Conservation (phyloP, 2,329 filamentous ascomycete species). For the Penicillium capsulatum region DNA sequence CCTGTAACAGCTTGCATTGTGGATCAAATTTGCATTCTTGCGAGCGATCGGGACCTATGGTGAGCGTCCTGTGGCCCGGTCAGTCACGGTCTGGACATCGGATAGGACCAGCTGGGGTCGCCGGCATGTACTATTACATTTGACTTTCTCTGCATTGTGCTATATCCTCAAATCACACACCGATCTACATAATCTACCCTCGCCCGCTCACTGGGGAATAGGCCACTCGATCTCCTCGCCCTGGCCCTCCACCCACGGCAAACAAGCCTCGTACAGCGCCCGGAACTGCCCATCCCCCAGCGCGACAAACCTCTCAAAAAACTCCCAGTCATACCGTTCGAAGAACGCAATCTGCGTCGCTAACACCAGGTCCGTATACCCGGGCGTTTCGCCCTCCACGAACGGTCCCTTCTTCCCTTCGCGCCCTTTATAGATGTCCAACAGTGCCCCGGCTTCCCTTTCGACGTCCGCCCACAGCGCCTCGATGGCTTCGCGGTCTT, state of each 20-base stretch:
- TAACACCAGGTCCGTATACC: slow-evolving; percentile 31
- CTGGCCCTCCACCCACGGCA: slow-evolving; percentile 32
- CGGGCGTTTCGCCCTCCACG: slow-evolving; percentile 30
- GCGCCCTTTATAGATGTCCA: slow-evolving; percentile 27
- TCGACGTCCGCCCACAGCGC: slow-evolving; percentile 17
- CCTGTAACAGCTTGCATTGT: slow-evolving; percentile 30
- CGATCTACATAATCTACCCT: slow-evolving; percentile 10
- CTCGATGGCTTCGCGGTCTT: slow-evolving; percentile 18
- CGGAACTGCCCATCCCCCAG: slow-evolving; percentile 29
- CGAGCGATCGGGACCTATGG: no score
- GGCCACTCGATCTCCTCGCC: slow-evolving; percentile 34
- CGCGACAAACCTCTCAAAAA: slow-evolving; percentile 23
- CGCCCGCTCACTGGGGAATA: slow-evolving; percentile 15
- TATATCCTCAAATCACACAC: slow-evolving; percentile 25
- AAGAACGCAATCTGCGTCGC: slow-evolving; percentile 25
- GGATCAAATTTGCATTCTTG: no score
- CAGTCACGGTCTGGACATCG: slow-evolving; percentile 15
- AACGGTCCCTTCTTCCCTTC: slow-evolving; percentile 33
- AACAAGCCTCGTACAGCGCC: slow-evolving; percentile 28
- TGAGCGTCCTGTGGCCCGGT: no score
- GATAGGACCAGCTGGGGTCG: slow-evolving; percentile 5
- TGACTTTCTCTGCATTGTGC: slow-evolving; percentile 24
- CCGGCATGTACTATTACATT: slow-evolving; percentile 33
- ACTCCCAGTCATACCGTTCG: slow-evolving; percentile 20
- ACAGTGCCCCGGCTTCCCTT: slow-evolving; percentile 18